Conservation (phyloP, 164 flowering plant genomes). For the Magnolia changhungtana region DNA sequence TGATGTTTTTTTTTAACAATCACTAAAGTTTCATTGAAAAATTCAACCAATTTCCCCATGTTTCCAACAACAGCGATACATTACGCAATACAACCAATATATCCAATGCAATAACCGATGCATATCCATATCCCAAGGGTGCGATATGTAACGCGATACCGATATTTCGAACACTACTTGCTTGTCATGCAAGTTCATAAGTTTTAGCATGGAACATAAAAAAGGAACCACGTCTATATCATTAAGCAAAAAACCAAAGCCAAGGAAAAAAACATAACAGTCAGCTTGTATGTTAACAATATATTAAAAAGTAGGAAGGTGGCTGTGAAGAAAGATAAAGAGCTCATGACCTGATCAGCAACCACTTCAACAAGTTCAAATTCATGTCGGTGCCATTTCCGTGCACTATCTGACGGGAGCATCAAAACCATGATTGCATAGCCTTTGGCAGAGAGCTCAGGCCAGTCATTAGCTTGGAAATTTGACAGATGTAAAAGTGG, state of each 20-base stretch:
- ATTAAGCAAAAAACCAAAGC: background rate
- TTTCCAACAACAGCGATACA: too few relatives aligned
- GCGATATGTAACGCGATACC: too few relatives aligned
- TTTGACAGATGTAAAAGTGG: conserved; percentile 64
- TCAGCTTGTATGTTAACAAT: background rate
- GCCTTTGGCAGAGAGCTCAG: conserved; percentile 50
- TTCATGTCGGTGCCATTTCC: conserved; percentile 71
- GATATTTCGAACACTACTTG: too few relatives aligned
- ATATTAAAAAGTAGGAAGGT: background rate
- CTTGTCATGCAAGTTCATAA: too few relatives aligned
- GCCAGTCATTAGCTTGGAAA: conserved; percentile 64
- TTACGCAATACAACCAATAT: too few relatives aligned
- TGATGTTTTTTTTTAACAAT: too few relatives aligned
- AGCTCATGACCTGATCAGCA: conserved; percentile 61
- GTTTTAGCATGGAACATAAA: too few relatives aligned
- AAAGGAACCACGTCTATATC: background rate
- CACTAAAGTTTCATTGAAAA: too few relatives aligned
- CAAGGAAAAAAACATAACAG: background rate
- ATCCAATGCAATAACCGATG: too few relatives aligned
- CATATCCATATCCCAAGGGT: too few relatives aligned
- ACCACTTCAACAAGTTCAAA: conserved; percentile 83
- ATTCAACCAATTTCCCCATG: too few relatives aligned
- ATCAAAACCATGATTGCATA: conserved; percentile 72
- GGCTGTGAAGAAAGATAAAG: background rate
- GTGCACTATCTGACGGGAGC: conserved; percentile 52